phyloP scores from a whole-genome alignment of 2,329 filamentous ascomycete species.

The Dothideomycetidae sp. region DNA sequence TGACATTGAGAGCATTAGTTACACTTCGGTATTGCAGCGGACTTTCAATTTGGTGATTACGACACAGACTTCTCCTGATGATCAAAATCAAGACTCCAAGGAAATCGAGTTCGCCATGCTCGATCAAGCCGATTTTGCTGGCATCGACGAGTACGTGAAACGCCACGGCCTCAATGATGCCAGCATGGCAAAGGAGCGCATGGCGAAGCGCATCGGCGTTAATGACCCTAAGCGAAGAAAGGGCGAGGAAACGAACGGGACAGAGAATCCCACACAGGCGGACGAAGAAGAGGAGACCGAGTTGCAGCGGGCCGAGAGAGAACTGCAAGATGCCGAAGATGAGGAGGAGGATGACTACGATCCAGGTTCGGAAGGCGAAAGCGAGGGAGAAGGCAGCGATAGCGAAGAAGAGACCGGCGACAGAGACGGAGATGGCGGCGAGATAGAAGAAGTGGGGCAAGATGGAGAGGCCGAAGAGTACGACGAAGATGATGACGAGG shows the following conservation, averaged over 20 bases:
- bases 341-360: slow-evolving; percentile 29
- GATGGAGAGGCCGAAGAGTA: slow-evolving; percentile 18
- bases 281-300: slow-evolving; percentile 24
- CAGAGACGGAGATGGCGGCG: slow-evolving; percentile 14
- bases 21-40: slow-evolving; percentile 49
- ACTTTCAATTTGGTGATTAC: slow-evolving; percentile 51
- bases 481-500: slow-evolving; percentile 20
- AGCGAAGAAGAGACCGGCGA: slow-evolving; percentile 21
- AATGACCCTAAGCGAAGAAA: slow-evolving; percentile 23
- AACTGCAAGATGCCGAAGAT: slow-evolving; percentile 23
- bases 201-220: slow-evolving; percentile 45
- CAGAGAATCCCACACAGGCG: slow-evolving; percentile 17
- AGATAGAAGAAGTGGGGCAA: slow-evolving; percentile 12
- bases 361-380: slow-evolving; percentile 28
- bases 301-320: slow-evolving; percentile 25
- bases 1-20: slow-evolving; percentile 44
- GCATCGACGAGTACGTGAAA: slow-evolving; percentile 49
- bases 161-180: slow-evolving; percentile 47
- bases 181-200: slow-evolving; percentile 44
- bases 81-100: slow-evolving; percentile 26
- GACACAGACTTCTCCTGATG: slow-evolving; percentile 13
- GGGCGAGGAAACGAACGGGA: slow-evolving; percentile 18
- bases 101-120: slow-evolving; percentile 53
- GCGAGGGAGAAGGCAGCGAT: slow-evolving; percentile 25
- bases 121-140: slow-evolving; percentile 47